phyloP scores from a whole-genome alignment of 2,329 filamentous ascomycete genomes.

The Conoideocrella luteorostrata region DNA sequence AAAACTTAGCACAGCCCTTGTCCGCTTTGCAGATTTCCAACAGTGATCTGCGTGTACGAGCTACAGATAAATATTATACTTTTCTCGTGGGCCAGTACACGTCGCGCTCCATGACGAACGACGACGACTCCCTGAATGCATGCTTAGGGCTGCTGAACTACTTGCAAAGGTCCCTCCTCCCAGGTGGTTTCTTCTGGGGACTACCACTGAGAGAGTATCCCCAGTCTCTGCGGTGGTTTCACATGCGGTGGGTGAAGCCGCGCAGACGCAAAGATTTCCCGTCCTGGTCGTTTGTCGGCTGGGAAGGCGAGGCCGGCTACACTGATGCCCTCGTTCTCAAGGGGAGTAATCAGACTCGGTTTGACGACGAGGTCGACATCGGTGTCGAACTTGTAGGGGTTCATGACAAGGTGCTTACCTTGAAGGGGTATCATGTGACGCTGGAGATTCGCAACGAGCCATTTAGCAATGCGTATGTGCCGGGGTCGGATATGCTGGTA shows the following conservation, averaged over 20 bases:
- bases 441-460: neutral
- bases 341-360: neutral
- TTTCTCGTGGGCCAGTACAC: neutral
- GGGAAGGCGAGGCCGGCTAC: neutral
- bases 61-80: neutral
- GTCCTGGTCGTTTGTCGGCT: neutral
- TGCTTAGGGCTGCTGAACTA: neutral
- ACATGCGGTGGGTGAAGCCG: neutral
- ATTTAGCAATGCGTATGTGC: neutral
- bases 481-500: neutral
- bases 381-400: neutral
- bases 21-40: neutral
- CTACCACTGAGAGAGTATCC: neutral
- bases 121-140: neutral
- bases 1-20: too few relatives aligned
- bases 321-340: neutral
- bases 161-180: neutral
- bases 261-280: neutral
- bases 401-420: neutral
- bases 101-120: neutral
- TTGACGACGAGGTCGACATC: neutral
- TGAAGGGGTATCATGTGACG: neutral
- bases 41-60: neutral
- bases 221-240: neutral
- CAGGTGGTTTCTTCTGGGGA: neutral